These are phyloP conservation scores for Didymella segeticola DNA, from an alignment of 2,329 filamentous ascomycete genomes.

Conservation along the genomic window DNA sequence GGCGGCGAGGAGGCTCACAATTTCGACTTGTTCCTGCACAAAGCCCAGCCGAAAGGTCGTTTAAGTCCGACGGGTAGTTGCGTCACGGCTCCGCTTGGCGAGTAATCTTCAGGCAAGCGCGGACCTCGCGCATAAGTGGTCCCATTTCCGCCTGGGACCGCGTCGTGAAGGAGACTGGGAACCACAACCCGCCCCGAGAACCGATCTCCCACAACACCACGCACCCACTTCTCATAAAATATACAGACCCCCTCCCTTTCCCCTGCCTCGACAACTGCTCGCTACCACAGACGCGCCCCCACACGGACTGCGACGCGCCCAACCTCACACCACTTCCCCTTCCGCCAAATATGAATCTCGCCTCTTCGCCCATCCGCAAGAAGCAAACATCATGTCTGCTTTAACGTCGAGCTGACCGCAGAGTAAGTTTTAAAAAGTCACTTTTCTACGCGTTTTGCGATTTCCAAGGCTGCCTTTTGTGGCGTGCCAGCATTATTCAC, in stretches of 20 bases:
- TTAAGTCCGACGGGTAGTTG: conserved; percentile 15
- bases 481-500: conserved; percentile 3
- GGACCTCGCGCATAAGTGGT: conserved; percentile 14
- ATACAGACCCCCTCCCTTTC: background rate
- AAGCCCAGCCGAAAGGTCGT: conserved; percentile 1
- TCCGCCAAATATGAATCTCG: conserved; percentile 31
- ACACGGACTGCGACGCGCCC: conserved; percentile 7
- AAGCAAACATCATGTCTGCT: conserved; percentile 38
- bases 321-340: conserved; percentile 10
- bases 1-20: conserved; percentile 1
- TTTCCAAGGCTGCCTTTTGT: background rate
- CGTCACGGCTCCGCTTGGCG: conserved; percentile 15
- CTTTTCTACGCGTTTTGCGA: background rate
- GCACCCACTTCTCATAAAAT: conserved; percentile 16
- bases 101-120: conserved; percentile 14
- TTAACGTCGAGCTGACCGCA: conserved; percentile 34
- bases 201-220: conserved; percentile 19
- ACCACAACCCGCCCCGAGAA: conserved; percentile 8
- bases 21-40: conserved; percentile 13
- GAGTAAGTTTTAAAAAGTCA: conserved; percentile 23
- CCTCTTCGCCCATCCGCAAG: conserved; percentile 35
- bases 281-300: conserved; percentile 25
- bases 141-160: conserved; percentile 3
- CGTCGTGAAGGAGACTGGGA: conserved; percentile 17
- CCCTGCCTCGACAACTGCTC: conserved; percentile 10